Evolutionary conservation across 768 basidiomycete species (phyloP).

Genomic region (Mycena capillaripes): DNA sequence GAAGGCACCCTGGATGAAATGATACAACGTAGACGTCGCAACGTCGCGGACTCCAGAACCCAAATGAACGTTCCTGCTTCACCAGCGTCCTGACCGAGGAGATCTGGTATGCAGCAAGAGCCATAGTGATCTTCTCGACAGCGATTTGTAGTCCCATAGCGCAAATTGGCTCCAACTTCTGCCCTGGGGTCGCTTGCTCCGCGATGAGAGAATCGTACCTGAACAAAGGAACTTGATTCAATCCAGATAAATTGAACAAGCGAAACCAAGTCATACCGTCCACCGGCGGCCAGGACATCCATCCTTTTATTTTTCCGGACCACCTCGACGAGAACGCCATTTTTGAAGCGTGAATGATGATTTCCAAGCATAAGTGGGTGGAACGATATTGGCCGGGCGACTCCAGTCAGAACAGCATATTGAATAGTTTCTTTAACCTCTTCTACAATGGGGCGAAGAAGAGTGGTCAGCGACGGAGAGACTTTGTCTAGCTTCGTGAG

Average conservation of each 20-base stretch:
- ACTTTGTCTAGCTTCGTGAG: conserved; percentile 70
- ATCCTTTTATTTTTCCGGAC: conserved; percentile 73
- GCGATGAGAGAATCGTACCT: conserved; percentile 84
- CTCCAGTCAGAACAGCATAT: conserved; percentile 72
- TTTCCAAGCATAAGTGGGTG: conserved; percentile 81
- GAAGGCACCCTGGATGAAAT: conserved; percentile 79
- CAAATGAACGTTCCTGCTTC: conserved; percentile 87
- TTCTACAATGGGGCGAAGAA: conserved; percentile 65
- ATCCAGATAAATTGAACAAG: conserved; percentile 4
- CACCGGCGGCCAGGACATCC: conserved; percentile 86
- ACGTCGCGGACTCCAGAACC: conserved; percentile 90
- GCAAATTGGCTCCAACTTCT: conserved; percentile 67
- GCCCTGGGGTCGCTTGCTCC: conserved; percentile 69
- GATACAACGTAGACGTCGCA: conserved; percentile 92
- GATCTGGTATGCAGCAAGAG: conserved; percentile 79
- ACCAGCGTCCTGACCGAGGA: conserved; percentile 77
- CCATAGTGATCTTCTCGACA: conserved; percentile 81
- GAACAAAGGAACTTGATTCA: neutral
- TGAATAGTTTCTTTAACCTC: conserved; percentile 77
- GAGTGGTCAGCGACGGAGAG: conserved; percentile 64
- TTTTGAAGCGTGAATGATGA: conserved; percentile 75
- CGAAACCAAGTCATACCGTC: conserved; percentile 64
- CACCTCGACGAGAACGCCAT: conserved; percentile 84
- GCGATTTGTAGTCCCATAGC: conserved; percentile 85
- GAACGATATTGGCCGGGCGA: conserved; percentile 73